Base-by-base conservation (phyloP, 495 filamentous ascomycete genomes). In the Neurospora intermedia region DNA sequence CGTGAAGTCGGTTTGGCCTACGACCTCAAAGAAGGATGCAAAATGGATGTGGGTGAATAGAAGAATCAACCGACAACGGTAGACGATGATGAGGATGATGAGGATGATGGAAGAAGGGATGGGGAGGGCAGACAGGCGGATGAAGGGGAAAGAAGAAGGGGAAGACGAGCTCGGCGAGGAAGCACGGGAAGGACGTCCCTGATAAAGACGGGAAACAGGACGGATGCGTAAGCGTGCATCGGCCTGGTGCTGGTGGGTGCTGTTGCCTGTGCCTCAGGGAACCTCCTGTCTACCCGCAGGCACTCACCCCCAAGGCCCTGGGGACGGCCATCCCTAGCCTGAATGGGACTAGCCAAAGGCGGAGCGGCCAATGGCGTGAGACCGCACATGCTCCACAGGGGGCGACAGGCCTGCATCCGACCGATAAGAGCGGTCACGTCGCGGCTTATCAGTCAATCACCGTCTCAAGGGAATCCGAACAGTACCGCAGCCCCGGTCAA, bases 31-130 rank as follows among this genome's bases (percentile, higher is more conserved):
- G 71, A 73, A 70, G 23, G 23, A 62, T 66, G 54, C 23, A 66
- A 66, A 31, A 27, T 66, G 54, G 15, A 66, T 66, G 54, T 66
- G 54, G 76, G 76, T 70, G 73, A 73, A 41, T 75, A 74, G 73
- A 71, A 70, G 59, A 75, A 80, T 73, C 73, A 76, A 71, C 72
- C 74, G 43, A 76, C 77, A 76, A 59, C 48, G 59, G 46, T 74
- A 76, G 81, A 81, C 79, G 78, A 73, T 77, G 83, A 75, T 77
- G 83, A 75, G 78, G 85, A 83, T 77, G 80, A 83, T 74, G 78
- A 73, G 77, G 83, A 76, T 79, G 85, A 83, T 80, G 82, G 81
- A 83, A 81, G 80, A 81, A 59, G 69, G 72, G 71, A 59, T 43
- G 75, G 72, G 73, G 77, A 6, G 73, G 76, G 69, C 73, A 78